Percentiles rank a stretch among this genome's conserved stretches.
phyloP scores from a whole-genome alignment of 139 green algal genomes.

The Coccomyxa sp. region DNA sequence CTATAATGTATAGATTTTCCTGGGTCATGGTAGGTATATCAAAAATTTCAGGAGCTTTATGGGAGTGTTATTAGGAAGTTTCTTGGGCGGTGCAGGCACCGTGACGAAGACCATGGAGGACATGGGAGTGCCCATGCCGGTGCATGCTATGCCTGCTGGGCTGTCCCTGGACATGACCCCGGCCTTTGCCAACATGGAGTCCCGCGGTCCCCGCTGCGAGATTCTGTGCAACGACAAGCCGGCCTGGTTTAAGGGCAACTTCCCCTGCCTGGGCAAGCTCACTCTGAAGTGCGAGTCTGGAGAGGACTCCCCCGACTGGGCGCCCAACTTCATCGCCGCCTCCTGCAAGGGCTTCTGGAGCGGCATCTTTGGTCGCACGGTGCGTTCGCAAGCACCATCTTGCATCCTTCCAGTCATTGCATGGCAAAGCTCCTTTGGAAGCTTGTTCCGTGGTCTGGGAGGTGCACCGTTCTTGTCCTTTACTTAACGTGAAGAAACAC shows the following conservation, averaged over 20 bases:
- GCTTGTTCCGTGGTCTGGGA: no score
- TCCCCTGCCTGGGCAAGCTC: background rate
- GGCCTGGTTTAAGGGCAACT: background rate
- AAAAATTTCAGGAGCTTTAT: no score
- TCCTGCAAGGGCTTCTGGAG: slow-evolving; percentile 1
- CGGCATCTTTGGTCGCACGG: background rate
- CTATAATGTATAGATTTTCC: no score
- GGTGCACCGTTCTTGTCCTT: no score
- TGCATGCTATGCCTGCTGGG: background rate
- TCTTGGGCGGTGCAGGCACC: background rate
- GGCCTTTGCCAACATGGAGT: background rate
- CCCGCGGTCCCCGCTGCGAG: background rate
- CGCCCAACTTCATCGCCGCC: background rate
- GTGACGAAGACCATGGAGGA: background rate
- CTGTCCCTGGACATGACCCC: background rate
- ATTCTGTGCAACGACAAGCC: background rate
- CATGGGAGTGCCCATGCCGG: background rate
- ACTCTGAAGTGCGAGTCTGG: background rate
- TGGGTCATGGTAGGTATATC: no score
- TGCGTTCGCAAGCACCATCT: background rate
- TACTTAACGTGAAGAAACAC: no score
- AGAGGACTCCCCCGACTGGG: background rate
- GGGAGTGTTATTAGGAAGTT: no score
- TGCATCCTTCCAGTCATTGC: no score
- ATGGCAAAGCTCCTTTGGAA: no score